Conservation (phyloP, 2,329 filamentous ascomycete genomes). For the Claviceps sp. region DNA sequence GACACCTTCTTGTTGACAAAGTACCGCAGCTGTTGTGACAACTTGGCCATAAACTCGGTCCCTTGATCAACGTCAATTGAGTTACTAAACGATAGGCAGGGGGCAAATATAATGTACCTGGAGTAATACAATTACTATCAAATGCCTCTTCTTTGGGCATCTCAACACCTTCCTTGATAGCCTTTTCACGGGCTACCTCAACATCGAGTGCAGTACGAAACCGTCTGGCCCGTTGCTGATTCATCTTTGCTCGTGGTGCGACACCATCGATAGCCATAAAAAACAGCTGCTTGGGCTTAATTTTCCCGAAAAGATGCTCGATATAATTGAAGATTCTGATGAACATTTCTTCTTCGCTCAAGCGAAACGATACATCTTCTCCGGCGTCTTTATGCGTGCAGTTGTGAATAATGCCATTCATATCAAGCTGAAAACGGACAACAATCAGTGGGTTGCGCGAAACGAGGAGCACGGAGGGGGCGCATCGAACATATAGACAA, state of each 20-base stretch:
- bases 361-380: slow-evolving; percentile 78
- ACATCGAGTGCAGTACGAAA: slow-evolving; percentile 90
- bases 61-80: slow-evolving; percentile 21
- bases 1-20: slow-evolving; percentile 98
- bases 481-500: slow-evolving; percentile 62
- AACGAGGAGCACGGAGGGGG: not conserved
- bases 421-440: slow-evolving; percentile 50
- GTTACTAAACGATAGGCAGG: no score
- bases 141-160: slow-evolving; percentile 93
- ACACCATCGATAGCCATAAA: slow-evolving; percentile 99
- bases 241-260: slow-evolving; percentile 97
- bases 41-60: slow-evolving; percentile 94
- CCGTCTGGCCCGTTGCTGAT: slow-evolving; percentile 89
- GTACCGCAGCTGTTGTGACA: slow-evolving; percentile 89
- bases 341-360: slow-evolving; percentile 98
- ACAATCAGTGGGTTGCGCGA: slow-evolving; percentile 10
- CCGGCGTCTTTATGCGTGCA: slow-evolving; percentile 90
- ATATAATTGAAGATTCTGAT: slow-evolving; percentile 99
- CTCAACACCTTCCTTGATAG: slow-evolving; percentile 74
- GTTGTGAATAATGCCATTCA: slow-evolving; percentile 99
- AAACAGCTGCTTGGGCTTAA: slow-evolving; percentile 95
- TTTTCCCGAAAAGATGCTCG: slow-evolving; percentile 95
- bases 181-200: slow-evolving; percentile 84
- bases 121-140: slow-evolving; percentile 98
- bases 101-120: slow-evolving; percentile 35